Evolutionary conservation across 73 alveolate species (phyloP).

Genomic region (Symbiodinium natans): DNA sequence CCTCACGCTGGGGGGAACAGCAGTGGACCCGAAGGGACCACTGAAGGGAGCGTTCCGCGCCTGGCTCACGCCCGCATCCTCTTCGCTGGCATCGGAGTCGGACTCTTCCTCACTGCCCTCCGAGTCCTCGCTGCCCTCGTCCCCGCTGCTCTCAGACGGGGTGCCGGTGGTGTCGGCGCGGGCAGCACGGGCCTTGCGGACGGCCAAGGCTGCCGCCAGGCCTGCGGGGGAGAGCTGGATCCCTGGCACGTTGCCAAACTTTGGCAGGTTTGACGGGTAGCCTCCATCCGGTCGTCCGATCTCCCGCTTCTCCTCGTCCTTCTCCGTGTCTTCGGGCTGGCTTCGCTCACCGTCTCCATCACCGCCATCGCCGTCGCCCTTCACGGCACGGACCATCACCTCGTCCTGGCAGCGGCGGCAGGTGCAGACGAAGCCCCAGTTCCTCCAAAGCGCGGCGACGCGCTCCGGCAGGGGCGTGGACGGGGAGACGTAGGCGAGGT

Average conservation of each 20-base stretch:
- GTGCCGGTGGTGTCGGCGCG: not conserved
- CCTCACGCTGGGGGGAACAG: constrained; percentile 35
- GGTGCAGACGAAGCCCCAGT: constrained; percentile 86
- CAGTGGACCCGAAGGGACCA: constrained; percentile 41
- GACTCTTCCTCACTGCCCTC: constrained; percentile 13
- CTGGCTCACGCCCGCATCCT: not conserved
- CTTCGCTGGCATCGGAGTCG: not conserved
- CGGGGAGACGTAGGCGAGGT: constrained; percentile 73
- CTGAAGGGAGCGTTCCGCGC: constrained; percentile 85
- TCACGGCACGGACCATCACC: constrained; percentile 63
- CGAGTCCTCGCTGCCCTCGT: not conserved
- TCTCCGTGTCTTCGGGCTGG: not conserved
- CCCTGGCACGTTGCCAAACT: not conserved
- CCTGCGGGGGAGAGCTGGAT: constrained; percentile 69
- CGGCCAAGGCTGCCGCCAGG: constrained; percentile 75
- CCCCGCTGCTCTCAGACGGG: not conserved
- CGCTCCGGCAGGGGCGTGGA: constrained; percentile 84
- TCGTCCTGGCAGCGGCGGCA: constrained; percentile 80
- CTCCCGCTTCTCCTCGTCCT: not conserved
- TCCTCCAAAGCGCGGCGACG: constrained; percentile 52
- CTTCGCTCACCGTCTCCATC: not conserved
- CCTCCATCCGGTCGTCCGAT: not conserved
- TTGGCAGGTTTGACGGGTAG: not conserved
- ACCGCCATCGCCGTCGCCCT: not conserved
- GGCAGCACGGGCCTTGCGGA: not conserved